Percentiles rank a stretch among this genome's conserved stretches.
Conservation (phyloP, 345 rosid genomes). For the Boechera divaricarpa region DNA sequence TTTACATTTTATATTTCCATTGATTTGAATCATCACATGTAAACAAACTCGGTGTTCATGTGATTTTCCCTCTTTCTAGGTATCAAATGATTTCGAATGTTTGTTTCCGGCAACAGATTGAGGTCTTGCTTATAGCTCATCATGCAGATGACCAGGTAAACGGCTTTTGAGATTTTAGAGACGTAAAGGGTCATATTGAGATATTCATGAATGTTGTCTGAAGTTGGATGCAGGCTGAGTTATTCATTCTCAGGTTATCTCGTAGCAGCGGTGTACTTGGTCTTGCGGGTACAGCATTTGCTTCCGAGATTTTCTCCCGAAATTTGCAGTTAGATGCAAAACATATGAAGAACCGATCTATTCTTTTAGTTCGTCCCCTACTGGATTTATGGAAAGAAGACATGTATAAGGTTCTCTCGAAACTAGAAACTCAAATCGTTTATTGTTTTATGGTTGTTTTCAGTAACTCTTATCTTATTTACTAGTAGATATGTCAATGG, state of each 20-base stretch:
- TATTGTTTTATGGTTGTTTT: constrained; percentile 14
- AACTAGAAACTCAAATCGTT: constrained; percentile 11
- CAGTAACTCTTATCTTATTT: constrained; percentile 14
- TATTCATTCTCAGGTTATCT: constrained; percentile 84
- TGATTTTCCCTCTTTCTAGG: constrained; percentile 46
- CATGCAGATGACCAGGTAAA: constrained; percentile 92
- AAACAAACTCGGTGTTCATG: constrained; percentile 5
- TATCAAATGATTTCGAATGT: constrained; percentile 68
- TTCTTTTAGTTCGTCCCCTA: constrained; percentile 82
- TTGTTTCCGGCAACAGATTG: constrained; percentile 59
- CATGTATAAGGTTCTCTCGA: constrained; percentile 67
- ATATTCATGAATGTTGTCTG: constrained; percentile 35
- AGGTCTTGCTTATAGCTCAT: constrained; percentile 90
- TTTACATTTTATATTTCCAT: constrained; percentile 20
- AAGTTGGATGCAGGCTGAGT: constrained; percentile 75
- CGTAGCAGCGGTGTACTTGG: constrained; percentile 96
- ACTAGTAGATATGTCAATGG: constrained; percentile 67
- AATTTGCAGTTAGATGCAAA: constrained; percentile 38
- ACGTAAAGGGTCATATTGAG: not conserved
- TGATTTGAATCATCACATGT: constrained; percentile 11
- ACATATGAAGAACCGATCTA: constrained; percentile 49
- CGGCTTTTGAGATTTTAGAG: constrained; percentile 11
- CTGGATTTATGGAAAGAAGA: constrained; percentile 79
- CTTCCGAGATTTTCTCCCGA: constrained; percentile 67
- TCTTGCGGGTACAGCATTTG: constrained; percentile 86